Percentiles rank a stretch among this genome's conserved stretches.
Evolutionary conservation across 441 rosid species (phyloP).

Genomic region (Populus tomentosa): DNA sequence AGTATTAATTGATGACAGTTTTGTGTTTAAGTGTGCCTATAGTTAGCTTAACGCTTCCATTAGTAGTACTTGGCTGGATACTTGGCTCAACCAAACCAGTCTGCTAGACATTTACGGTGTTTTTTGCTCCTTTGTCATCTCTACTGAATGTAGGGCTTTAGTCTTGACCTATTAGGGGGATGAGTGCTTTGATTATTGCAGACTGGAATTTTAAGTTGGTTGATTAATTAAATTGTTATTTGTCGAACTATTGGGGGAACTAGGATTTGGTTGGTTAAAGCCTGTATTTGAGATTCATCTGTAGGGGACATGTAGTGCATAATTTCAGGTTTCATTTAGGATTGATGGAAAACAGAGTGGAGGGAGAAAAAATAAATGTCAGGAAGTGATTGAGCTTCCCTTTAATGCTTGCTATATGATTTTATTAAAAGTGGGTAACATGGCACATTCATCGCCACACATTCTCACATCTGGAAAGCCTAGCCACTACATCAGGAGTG

Average conservation of each 20-base stretch:
- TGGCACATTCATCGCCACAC: not conserved
- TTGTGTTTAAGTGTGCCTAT: not conserved
- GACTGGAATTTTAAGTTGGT: not conserved
- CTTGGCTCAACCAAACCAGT: not conserved
- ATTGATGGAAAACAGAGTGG: not conserved
- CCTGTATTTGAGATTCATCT: not conserved
- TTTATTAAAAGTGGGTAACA: not conserved
- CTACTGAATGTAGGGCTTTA: not conserved
- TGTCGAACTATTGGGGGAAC: not conserved
- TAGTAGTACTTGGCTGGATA: not conserved
- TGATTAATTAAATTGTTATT: not conserved
- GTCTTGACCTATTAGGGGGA: not conserved
- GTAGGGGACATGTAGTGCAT: not conserved
- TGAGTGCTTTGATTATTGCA: not conserved
- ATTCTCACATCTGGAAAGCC: not conserved
- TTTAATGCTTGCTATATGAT: not conserved
- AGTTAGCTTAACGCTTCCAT: not conserved
- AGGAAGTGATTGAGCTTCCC: not conserved
- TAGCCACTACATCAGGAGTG: not conserved
- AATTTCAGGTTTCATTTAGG: not conserved
- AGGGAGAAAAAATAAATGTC: not conserved
- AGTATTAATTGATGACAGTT: not conserved
- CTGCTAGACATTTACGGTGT: not conserved
- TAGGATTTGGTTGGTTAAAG: not conserved
- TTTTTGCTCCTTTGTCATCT: not conserved